Evolutionary conservation across 192 early-diverging fungal species (phyloP), one percentile per base, ranked within the genome.

Genomic region (Coemansia reversa): DNA sequence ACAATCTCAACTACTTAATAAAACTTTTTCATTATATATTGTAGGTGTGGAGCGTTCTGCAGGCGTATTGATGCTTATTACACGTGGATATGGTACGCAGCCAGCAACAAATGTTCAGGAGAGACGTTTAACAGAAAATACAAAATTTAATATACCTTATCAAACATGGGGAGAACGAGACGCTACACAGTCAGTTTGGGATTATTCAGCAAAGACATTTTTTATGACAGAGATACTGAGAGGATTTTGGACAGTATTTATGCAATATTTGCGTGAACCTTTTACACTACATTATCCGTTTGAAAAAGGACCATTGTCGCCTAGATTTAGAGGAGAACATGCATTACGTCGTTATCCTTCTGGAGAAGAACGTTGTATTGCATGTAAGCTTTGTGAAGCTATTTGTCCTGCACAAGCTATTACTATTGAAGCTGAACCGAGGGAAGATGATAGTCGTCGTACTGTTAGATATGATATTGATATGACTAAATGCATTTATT

Each of bases 391-490:
- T 48, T 98, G 96, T 65, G 94, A 98, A 75, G 96, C 93, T 71
- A 90, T 98, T 48, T 98, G 96, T 80, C 94, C 96, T 20, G 96
- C 94, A 11, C 93, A 95, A 81, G 96, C 96, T 35, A 98, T 98
- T 69, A 98, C 96, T 2, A 98, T 98, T 57, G 96, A 98, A 81
- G 92, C 93, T 24, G 94, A 98, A 80, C 91, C 91, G 27, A 90
- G 96, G 71, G 91, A 95, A 63, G 96, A 98, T 74, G 96, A 92
- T 39, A 87, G 87, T 27, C 86, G 96, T 70, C 89, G 94, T 52
- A 98, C 96, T 22, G 96, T 95, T 24, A 87, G 96, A 54, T 98
- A 98, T 74, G 96, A 98, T 83, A 98, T 98, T 69, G 96, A 98
- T 74, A 96, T 96, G 96, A 96, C 96, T 61, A 98, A 98, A 85